These are phyloP conservation scores for Cyberlindnera mississippiensis DNA, from an alignment of 805 yeast genomes.

Conservation along the genomic window DNA sequence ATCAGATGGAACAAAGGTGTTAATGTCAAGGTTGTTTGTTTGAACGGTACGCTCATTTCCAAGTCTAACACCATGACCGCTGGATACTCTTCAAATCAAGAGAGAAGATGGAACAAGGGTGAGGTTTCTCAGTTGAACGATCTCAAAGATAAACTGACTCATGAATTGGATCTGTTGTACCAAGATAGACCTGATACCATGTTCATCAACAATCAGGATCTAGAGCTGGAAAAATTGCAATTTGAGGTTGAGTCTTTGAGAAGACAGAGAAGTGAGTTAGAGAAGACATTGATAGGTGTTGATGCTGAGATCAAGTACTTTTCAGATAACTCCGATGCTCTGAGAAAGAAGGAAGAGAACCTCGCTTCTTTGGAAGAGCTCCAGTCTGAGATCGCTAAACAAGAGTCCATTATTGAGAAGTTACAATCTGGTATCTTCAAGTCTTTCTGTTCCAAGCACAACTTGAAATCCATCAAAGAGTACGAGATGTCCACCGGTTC, in stretches of 20 bases:
- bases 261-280: constrained; percentile 40
- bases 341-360: constrained; percentile 25
- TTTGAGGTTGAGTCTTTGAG: constrained; percentile 42
- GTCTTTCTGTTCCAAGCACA: constrained; percentile 51
- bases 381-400: constrained; percentile 25
- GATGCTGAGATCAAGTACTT: constrained; percentile 51
- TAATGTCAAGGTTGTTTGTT: constrained; percentile 66
- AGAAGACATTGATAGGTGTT: constrained; percentile 43
- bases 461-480: constrained; percentile 53
- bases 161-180: constrained; percentile 40
- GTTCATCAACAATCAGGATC: constrained; percentile 51
- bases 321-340: constrained; percentile 30
- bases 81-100: constrained; percentile 53
- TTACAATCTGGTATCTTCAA: constrained; percentile 45
- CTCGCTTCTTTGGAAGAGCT: constrained; percentile 23
- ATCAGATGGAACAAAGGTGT: constrained; percentile 63
- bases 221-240: constrained; percentile 49
- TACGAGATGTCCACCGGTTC: constrained; percentile 70
- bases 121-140: constrained; percentile 53
- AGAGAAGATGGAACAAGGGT: constrained; percentile 71
- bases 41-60: constrained; percentile 83
- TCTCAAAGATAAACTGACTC: constrained; percentile 45
- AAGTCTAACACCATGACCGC: constrained; percentile 92
- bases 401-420: constrained; percentile 28
- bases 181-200: constrained; percentile 48